A percentile compares a stretch with the other conserved stretches of the same genome.
These are phyloP conservation scores for Nicotiana obtusifolia DNA, from an alignment of 257 asterid genomes.

Conservation along the genomic window DNA sequence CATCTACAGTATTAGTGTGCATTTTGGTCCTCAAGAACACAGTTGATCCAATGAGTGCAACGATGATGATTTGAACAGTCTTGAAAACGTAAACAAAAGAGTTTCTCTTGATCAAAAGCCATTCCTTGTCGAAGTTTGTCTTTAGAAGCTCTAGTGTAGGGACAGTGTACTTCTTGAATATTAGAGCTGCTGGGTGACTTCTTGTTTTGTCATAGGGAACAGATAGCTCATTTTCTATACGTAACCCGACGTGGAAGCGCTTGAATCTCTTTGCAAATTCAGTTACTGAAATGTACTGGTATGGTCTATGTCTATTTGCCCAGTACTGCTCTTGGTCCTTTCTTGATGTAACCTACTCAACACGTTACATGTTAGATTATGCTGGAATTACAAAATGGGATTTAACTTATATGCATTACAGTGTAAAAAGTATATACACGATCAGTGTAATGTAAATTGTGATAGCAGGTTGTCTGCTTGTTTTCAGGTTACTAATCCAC, in stretches of 20 bases:
- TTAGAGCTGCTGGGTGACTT: conserved; percentile 50
- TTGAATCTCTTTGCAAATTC: conserved; percentile 49
- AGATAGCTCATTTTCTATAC: conserved; percentile 39
- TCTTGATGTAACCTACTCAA: conserved; percentile 53
- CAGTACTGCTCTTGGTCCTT: conserved; percentile 77
- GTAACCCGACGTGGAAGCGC: conserved; percentile 43
- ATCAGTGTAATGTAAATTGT: background rate
- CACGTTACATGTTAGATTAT: background rate
- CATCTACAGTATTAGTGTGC: conserved; percentile 34
- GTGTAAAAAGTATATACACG: background rate
- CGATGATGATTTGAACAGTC: conserved; percentile 52
- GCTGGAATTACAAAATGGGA: background rate
- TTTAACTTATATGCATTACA: background rate
- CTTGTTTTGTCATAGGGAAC: conserved; percentile 40
- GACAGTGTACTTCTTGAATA: conserved; percentile 41
- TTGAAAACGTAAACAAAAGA: conserved; percentile 60
- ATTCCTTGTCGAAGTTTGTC: conserved; percentile 57
- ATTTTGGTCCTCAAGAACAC: conserved; percentile 54
- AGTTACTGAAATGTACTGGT: conserved; percentile 34
- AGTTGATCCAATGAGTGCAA: conserved; percentile 57
- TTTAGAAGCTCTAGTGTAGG: conserved; percentile 47
- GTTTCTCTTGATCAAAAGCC: conserved; percentile 64
- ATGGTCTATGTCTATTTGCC: conserved; percentile 32
- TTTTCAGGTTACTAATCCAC: background rate
- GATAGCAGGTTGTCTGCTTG: background rate